phyloP scores from a whole-genome alignment of 2,329 filamentous ascomycete species.

The Scedosporium apiospermum region DNA sequence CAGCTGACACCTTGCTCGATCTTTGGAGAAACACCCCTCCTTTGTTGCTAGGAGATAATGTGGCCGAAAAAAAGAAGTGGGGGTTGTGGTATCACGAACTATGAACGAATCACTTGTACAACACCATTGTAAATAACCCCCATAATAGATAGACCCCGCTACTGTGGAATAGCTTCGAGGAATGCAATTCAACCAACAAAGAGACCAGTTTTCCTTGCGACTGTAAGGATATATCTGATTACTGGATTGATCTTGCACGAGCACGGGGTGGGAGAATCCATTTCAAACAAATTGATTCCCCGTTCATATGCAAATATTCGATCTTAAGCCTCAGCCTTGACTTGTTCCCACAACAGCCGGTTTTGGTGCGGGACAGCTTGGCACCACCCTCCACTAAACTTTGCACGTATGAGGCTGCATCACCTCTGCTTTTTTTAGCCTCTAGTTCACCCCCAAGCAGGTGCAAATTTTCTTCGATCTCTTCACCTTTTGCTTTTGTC shows the following conservation, averaged over 20 bases:
- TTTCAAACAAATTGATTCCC: no score
- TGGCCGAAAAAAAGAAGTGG: no score
- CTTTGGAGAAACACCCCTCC: neutral
- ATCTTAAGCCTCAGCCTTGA: no score
- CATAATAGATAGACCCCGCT: neutral
- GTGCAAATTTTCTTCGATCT: neutral
- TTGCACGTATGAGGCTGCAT: neutral
- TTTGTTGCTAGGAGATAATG: neutral
- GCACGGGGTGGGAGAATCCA: no score
- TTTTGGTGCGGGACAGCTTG: no score
- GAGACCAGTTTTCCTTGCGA: no score
- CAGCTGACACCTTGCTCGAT: neutral
- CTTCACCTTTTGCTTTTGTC: neutral
- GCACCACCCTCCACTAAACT: no score
- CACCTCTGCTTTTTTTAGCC: neutral
- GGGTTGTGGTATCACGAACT: neutral
- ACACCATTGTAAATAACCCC: neutral
- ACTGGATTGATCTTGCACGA: no score
- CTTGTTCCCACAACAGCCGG: no score
- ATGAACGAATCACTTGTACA: neutral
- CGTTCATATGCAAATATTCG: no score
- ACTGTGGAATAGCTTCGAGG: neutral
- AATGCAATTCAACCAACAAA: neutral
- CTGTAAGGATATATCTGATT: no score
- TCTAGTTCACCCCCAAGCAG: neutral